Conservation (phyloP, 2,329 filamentous ascomycete genomes). For the Sporothrix schenckii region DNA sequence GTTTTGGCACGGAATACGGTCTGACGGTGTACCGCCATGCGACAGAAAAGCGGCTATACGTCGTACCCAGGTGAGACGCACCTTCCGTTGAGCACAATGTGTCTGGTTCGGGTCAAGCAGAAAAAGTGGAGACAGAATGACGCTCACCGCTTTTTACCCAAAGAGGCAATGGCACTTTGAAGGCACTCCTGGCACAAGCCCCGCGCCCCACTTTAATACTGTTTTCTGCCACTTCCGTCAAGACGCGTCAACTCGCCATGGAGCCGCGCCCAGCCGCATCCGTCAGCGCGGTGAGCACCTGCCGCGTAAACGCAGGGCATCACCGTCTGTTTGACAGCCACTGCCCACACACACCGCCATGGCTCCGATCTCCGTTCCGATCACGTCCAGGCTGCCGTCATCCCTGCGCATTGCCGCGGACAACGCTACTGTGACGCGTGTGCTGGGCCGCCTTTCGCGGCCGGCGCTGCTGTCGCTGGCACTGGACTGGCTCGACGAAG, state of each 20-base stretch:
- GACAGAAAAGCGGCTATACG: not conserved
- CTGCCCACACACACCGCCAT: slow-evolving; percentile 41
- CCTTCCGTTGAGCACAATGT: slow-evolving; percentile 1
- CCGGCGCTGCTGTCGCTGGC: slow-evolving; percentile 71
- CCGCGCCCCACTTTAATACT: slow-evolving; percentile 15
- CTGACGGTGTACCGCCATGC: too few relatives aligned
- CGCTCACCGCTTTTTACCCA: slow-evolving; percentile 24
- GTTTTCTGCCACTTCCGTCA: slow-evolving; percentile 11
- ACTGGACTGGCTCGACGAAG: slow-evolving; percentile 74
- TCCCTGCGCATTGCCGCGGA: slow-evolving; percentile 67
- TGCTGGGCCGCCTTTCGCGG: slow-evolving; percentile 70
- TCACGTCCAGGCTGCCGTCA: slow-evolving; percentile 71
- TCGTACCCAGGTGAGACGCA: too few relatives aligned
- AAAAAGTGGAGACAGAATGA: not conserved
- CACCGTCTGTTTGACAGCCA: not conserved
- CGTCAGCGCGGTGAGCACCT: not conserved
- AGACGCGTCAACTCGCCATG: slow-evolving; percentile 15
- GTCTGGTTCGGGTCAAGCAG: not conserved
- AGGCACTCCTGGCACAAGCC: slow-evolving; percentile 7
- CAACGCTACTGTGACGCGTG: slow-evolving; percentile 66
- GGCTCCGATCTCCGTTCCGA: slow-evolving; percentile 67
- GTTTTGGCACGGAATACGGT: too few relatives aligned
- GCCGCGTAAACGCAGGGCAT: slow-evolving; percentile 9
- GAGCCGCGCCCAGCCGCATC: slow-evolving; percentile 18
- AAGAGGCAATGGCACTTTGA: not conserved